Evolutionary conservation across 2,329 filamentous ascomycete species (phyloP), one percentile per base, ranked within the genome.

Genomic region (Neoscytalidium dimidiatum): DNA sequence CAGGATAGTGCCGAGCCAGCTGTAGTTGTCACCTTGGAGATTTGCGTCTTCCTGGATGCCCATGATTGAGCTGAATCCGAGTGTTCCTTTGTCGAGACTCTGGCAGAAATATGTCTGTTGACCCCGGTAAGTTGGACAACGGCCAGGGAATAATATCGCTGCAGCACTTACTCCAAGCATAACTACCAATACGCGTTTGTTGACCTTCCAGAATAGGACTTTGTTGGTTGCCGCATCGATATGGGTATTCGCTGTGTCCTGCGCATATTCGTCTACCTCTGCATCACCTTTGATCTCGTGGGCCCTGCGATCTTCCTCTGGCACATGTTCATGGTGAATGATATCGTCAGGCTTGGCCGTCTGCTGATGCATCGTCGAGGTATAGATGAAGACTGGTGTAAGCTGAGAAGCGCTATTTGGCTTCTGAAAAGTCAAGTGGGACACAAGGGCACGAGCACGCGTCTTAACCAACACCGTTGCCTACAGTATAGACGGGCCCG

Each of bases 31-130:
- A 14, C 85, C 85, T 7, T 82, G 75, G 2, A 90, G 82, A 35
- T 82, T 72, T 0, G 86, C 84, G 71, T 88, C 85, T 61, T 87
- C 78, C 28, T 86, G 83, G 9, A 90, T 78, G 2, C 87, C 87
- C 68, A 89, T 89, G 7, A 89, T 84, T 0, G 87, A 88, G 2
- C 85, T 85, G 69, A 89, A 89, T 1, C 77, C 79, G 0, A 89
- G 78, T 0, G 85, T 86, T 0, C 85, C 83, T 73, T 90, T 90
- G 76, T 89, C 87, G 4, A 89, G 78, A 11, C 83, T 83, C 68
- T 89, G 87, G 0, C 89, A 80, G 70, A 86, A 88, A 73, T 89
- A 90, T 4, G 53, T 58, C 53, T 58, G 38, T 14, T 3, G 9
- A 5, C 3, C 7, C 11, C 19, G 13, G 26, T 44, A 28, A 29